Evolutionary conservation across 805 yeast genomes (phyloP).

Genomic region (Tetrapisispora pingtungensis): DNA sequence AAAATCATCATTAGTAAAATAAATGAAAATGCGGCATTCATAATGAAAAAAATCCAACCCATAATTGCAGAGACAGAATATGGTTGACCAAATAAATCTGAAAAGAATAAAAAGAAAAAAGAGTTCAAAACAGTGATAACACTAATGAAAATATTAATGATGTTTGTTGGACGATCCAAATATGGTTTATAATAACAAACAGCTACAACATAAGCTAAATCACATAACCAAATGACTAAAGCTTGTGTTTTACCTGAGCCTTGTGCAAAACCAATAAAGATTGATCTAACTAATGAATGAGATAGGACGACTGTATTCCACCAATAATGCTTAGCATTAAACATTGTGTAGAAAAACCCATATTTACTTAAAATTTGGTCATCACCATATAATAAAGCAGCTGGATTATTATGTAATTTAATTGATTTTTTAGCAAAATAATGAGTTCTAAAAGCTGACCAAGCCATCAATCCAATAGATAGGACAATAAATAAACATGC

Average conservation of each 20-base stretch:
- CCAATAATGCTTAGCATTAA: slow-evolving; percentile 71
- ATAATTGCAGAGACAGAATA: slow-evolving; percentile 70
- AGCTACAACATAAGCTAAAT: slow-evolving; percentile 55
- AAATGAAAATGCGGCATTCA: slow-evolving; percentile 83
- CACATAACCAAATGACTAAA: slow-evolving; percentile 63
- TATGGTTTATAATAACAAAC: slow-evolving; percentile 63
- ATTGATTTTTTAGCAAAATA: slow-evolving; percentile 55
- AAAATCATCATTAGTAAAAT: slow-evolving; percentile 62
- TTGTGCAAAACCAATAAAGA: slow-evolving; percentile 73
- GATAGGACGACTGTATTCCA: slow-evolving; percentile 59
- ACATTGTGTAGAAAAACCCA: slow-evolving; percentile 87
- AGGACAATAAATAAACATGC: slow-evolving; percentile 63
- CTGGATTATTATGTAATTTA: slow-evolving; percentile 61
- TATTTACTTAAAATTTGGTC: slow-evolving; percentile 60
- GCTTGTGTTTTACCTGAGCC: slow-evolving; percentile 74
- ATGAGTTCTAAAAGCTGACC: slow-evolving; percentile 57
- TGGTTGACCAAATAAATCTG: slow-evolving; percentile 74
- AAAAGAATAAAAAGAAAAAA: slow-evolving; percentile 75
- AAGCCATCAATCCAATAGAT: slow-evolving; percentile 48
- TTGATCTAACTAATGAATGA: slow-evolving; percentile 55
- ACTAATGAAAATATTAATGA: slow-evolving; percentile 60
- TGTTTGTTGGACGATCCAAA: slow-evolving; percentile 73
- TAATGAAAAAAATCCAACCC: slow-evolving; percentile 84
- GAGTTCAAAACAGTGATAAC: slow-evolving; percentile 71
- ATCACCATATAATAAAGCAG: slow-evolving; percentile 79